Base-by-base conservation (phyloP, 1,284 basidiomycete species). In the Pseudozyma thailandica region DNA sequence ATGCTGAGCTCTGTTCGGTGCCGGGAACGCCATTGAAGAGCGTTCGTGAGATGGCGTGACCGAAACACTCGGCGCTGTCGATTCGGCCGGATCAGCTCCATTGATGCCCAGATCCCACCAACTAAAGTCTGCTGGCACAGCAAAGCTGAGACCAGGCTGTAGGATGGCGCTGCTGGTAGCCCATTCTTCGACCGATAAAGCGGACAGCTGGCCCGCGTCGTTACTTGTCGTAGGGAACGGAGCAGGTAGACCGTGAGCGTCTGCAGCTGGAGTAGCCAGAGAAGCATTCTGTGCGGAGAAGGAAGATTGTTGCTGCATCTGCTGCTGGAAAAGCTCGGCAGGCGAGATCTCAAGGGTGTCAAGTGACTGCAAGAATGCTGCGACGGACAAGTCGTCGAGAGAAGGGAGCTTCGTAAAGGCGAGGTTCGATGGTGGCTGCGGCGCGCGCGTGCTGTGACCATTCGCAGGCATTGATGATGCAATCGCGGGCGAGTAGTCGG, bases 291-390 rank as follows among this genome's bases (percentile, higher is more conserved):
- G 42, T 25, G n/a, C 52, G 8, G 12, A 66, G 61, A 28, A 72
- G 38, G 20, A 49, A 46, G 53, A 35, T n/a, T 61, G 58, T 15
- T 51, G 54, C 18, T 62, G 66, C 21, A 60, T 55, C 26, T 65
- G 61, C 39, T 65, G 69, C 16, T 52, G 56, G 15, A 68, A 44
- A 10, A 72, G 56, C 46, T 82, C 81, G 21, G 73, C 66, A 0
- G 74, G 59, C 6, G 69, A 75, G 54, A 82, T 77, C 33, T 82
- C 78, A 18, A 82, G 70, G 23, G 78, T 80, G 50, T 82, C 79
- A 10, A 82, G 72, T 13, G 77, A 78, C 35, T 81, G 71, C 31
- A 82, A 50, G 50, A 81, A 82, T 1, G 76, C 81, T 8, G 81
- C 81, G 0, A 82, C 46, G 13, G 77, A 80, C 8, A 82, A 44